Conservation (phyloP, 208 protist species). For the Crithidia sp. region DNA sequence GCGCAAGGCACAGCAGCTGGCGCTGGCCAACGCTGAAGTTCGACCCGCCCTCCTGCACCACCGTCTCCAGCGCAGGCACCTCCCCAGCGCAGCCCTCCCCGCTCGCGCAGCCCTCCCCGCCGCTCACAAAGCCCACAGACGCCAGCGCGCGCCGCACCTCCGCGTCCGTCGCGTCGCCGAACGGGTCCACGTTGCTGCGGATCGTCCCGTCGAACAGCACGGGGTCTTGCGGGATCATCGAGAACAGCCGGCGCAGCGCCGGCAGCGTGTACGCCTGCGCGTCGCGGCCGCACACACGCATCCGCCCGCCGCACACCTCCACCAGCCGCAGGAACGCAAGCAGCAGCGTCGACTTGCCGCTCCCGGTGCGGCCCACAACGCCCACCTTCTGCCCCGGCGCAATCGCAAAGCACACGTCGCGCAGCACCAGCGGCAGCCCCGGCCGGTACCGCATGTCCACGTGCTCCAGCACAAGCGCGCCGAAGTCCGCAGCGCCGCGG, state of each 20-base stretch:
- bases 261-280: too few species aligned
- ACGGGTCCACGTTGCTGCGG: too few species aligned
- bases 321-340: slow-evolving; percentile 36
- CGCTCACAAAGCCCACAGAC: slow-evolving; percentile 39
- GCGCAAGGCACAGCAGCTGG: too few species aligned
- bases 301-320: too few species aligned
- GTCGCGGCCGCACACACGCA: too few species aligned
- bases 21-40: too few species aligned
- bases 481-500: slow-evolving; percentile 1
- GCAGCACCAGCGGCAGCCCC: slow-evolving; percentile 76
- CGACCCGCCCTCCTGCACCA: background rate
- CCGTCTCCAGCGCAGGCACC: slow-evolving; percentile 6
- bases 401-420: slow-evolving; percentile 62
- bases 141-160: slow-evolving; percentile 38
- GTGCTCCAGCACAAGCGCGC: slow-evolving; percentile 60
- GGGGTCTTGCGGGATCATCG: too few species aligned
- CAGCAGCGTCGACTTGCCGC: slow-evolving; percentile 86
- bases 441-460: slow-evolving; percentile 81
- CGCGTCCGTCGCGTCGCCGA: slow-evolving; percentile 35
- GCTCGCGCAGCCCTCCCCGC: background rate
- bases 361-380: slow-evolving; percentile 84
- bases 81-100: slow-evolving; percentile 5
- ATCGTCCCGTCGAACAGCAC: too few species aligned
- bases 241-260: too few species aligned
- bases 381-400: slow-evolving; percentile 73